A percentile compares a stretch with the other conserved stretches of the same genome.
Evolutionary conservation across 257 asterid genomes (phyloP).

Genomic region (Handroanthus guayacan): DNA sequence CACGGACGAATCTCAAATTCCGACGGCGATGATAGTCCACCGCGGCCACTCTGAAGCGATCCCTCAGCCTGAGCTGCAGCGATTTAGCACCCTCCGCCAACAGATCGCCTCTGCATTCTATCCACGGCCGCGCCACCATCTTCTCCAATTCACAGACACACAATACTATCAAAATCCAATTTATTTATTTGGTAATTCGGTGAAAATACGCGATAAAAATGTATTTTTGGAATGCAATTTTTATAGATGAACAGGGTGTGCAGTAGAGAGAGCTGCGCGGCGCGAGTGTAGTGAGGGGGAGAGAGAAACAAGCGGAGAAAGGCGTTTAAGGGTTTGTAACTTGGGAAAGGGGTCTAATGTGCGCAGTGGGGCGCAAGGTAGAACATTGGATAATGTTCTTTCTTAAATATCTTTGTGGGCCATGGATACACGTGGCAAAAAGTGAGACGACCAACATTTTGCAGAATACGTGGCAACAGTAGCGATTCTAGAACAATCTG

Average conservation of each 20-base stretch:
- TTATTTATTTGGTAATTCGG: neutral
- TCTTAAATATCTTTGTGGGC: slow-evolving; percentile 26
- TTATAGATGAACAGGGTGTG: slow-evolving; percentile 10
- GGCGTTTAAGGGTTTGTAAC: neutral
- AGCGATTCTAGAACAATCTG: slow-evolving; percentile 8
- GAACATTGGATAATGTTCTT: neutral
- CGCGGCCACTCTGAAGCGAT: slow-evolving; percentile 80
- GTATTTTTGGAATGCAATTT: neutral
- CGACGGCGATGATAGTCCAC: slow-evolving; percentile 69
- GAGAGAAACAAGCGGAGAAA: neutral
- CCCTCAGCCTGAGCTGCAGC: slow-evolving; percentile 69
- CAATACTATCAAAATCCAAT: slow-evolving; percentile 1
- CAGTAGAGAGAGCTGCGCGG: neutral
- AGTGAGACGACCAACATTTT: neutral
- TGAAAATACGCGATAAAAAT: neutral
- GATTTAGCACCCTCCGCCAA: slow-evolving; percentile 79
- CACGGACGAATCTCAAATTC: slow-evolving; percentile 42
- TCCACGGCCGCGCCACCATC: slow-evolving; percentile 76
- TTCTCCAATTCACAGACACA: slow-evolving; percentile 2
- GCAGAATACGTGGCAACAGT: neutral
- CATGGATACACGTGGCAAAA: slow-evolving; percentile 10
- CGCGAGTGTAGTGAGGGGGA: slow-evolving; percentile 26
- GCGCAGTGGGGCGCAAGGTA: slow-evolving; percentile 1
- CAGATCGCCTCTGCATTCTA: slow-evolving; percentile 71
- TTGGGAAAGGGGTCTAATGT: neutral